Evolutionary conservation across 2,329 filamentous ascomycete species (phyloP).

Genomic region (Fusarium illudens): DNA sequence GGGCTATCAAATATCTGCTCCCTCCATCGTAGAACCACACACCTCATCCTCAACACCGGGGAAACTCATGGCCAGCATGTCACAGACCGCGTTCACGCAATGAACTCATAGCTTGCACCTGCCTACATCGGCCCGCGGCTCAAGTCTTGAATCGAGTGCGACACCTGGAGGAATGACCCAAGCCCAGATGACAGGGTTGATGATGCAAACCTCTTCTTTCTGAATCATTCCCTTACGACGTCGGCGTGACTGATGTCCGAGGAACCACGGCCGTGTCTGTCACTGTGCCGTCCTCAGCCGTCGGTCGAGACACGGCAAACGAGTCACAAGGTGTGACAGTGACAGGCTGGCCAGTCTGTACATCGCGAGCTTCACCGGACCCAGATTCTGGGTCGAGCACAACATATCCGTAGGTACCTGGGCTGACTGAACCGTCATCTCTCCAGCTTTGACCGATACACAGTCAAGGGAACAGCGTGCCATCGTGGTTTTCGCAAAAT

Average conservation of each 20-base stretch:
- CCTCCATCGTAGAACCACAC: too few relatives aligned
- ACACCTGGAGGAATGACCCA: constrained; percentile 1
- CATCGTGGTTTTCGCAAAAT: constrained; percentile 9
- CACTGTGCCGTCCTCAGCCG: constrained; percentile 8
- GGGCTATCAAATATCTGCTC: too few relatives aligned
- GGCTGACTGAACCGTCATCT: neutral
- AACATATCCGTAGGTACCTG: neutral
- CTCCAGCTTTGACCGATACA: neutral
- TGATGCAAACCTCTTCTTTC: neutral
- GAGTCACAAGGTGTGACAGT: constrained; percentile 13
- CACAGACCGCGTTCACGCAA: neutral
- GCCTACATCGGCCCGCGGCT: neutral
- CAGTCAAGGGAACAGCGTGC: neutral
- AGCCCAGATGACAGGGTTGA: neutral
- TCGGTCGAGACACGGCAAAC: neutral
- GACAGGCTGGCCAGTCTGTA: neutral
- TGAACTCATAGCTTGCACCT: neutral
- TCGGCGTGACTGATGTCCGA: constrained; percentile 11
- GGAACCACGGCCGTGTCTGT: neutral
- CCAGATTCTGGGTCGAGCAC: neutral
- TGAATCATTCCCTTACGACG: neutral
- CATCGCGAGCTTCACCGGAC: neutral
- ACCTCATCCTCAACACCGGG: too few relatives aligned
- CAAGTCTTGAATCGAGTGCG: neutral
- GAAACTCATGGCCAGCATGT: too few relatives aligned